Evolutionary conservation across 345 rosid genomes (phyloP), one percentile per base, ranked within the genome.

Genomic region (Boechera stricta): DNA sequence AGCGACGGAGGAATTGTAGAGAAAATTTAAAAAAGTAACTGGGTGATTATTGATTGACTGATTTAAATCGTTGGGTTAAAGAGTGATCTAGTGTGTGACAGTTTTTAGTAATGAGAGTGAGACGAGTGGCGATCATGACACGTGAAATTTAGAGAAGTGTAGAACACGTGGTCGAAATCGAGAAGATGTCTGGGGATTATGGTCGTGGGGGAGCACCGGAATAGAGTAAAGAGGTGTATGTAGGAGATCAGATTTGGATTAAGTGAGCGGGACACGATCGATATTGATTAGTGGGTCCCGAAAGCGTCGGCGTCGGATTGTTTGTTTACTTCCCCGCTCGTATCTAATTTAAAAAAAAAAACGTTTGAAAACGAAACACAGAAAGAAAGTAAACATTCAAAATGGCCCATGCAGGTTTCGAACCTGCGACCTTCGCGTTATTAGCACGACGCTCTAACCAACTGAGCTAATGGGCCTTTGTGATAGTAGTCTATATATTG

Each of bases 371-470:
- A 21, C 7, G 29, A 35, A 16, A 18, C 10, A 18, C 28, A 11
- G 61, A 5, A 1, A 8, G 0, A n/a, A 6, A 13, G 1, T 1
- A 12, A 48, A 11, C 0, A 12, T 3, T 10, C 0, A 5, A 38
- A n/a, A 5, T 54, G 80, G 79, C 57, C 89, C 81, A 89, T 87
- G 86, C 88, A 88, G 86, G 88, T 85, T 64, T 88, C 86, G 87
- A 82, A 85, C 90, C 84, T 81, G 80, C 86, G 87, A 88, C 96
- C 94, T 87, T 87, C 86, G 93, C 96, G 94, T 91, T 85, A 90
- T 88, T 90, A 87, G 90, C 91, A 90, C 89, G 87, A 88, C 93
- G 87, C 89, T 90, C 85, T 88, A 87, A 91, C 97, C 93, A 88
- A 5, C 92, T 87, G 87, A 87, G 67, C 76, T 77, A 21, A 21